phyloP scores from a whole-genome alignment of 129 eudicot genomes.

The Chrysanthemum seticuspe region DNA sequence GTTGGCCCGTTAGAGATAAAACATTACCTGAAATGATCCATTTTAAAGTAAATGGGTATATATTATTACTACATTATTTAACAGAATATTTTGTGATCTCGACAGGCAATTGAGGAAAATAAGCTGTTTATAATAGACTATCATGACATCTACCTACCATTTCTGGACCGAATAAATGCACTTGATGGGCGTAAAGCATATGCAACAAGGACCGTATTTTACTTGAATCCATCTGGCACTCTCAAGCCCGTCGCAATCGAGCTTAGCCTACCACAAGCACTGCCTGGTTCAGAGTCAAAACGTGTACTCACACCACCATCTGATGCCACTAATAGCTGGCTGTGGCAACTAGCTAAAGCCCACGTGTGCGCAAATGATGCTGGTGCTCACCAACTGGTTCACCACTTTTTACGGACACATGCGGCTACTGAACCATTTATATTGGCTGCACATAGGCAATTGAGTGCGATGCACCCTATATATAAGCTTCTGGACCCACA shows the following conservation, averaged over 20 bases:
- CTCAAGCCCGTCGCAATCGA: slow-evolving; percentile 94
- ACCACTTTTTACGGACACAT: slow-evolving; percentile 95
- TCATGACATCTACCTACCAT: slow-evolving; percentile 86
- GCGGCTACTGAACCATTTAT: slow-evolving; percentile 90
- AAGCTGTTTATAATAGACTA: slow-evolving; percentile 78
- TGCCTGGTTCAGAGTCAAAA: slow-evolving; percentile 62
- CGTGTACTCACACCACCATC: slow-evolving; percentile 79
- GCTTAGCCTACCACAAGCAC: slow-evolving; percentile 66
- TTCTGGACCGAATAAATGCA: slow-evolving; percentile 76
- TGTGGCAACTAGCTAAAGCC: slow-evolving; percentile 93
- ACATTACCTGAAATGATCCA: not conserved
- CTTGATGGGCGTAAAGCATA: slow-evolving; percentile 94
- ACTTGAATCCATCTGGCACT: slow-evolving; percentile 67
- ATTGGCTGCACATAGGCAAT: slow-evolving; percentile 86
- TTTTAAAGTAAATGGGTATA: slow-evolving; percentile 3
- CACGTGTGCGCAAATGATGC: slow-evolving; percentile 98
- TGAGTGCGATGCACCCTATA: slow-evolving; percentile 92
- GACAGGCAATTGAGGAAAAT: slow-evolving; percentile 79
- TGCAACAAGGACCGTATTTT: slow-evolving; percentile 84
- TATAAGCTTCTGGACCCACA: slow-evolving; percentile 93
- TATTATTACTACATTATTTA: not conserved
- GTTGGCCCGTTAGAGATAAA: not conserved
- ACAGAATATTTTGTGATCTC: slow-evolving; percentile 20
- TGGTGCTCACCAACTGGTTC: slow-evolving; percentile 93
- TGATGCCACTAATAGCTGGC: slow-evolving; percentile 83